Percentiles rank a stretch among this genome's conserved stretches.
These are phyloP conservation scores for Didymella glomerata DNA, from an alignment of 2,329 filamentous ascomycete genomes.

Conservation along the genomic window DNA sequence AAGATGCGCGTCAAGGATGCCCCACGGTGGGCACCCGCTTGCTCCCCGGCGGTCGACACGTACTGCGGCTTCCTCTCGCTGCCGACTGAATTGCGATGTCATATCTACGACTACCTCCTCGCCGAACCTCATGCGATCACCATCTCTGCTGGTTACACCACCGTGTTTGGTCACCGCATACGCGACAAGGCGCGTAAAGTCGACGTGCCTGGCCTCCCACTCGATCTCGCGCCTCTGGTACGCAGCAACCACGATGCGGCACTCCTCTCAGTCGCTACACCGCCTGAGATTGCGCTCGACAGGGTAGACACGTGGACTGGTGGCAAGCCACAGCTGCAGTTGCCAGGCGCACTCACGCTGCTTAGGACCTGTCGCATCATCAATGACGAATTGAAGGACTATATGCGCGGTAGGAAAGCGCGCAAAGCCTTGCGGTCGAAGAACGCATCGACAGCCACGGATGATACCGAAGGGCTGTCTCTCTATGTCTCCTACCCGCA, in stretches of 20 bases:
- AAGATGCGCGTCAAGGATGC: conserved; percentile 18
- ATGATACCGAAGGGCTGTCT: conserved; percentile 45
- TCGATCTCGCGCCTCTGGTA: conserved; percentile 47
- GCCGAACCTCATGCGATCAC: conserved; percentile 49
- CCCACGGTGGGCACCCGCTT: conserved; percentile 15
- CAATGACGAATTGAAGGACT: conserved; percentile 48
- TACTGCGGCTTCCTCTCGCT: conserved; percentile 36
- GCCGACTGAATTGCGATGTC: conserved; percentile 53
- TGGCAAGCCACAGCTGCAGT: conserved; percentile 25
- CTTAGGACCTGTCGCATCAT: conserved; percentile 45
- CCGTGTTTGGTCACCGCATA: conserved; percentile 41
- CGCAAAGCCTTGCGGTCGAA: conserved; percentile 25
- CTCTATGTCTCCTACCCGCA: conserved; percentile 54
- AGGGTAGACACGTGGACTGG: conserved; percentile 15
- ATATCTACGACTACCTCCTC: conserved; percentile 54
- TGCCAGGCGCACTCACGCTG: conserved; percentile 38
- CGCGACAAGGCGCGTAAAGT: conserved; percentile 34
- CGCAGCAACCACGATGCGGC: conserved; percentile 43
- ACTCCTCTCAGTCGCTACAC: conserved; percentile 44
- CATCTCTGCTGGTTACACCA: conserved; percentile 50
- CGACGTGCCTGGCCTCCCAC: conserved; percentile 50
- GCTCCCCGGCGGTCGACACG: conserved; percentile 4
- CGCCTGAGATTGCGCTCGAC: conserved; percentile 34
- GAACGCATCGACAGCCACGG: neutral
- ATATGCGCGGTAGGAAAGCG: conserved; percentile 34